phyloP scores from a whole-genome alignment of 176 grass and related monocot genomes.

The Rhipidocladum racemiflorum region DNA sequence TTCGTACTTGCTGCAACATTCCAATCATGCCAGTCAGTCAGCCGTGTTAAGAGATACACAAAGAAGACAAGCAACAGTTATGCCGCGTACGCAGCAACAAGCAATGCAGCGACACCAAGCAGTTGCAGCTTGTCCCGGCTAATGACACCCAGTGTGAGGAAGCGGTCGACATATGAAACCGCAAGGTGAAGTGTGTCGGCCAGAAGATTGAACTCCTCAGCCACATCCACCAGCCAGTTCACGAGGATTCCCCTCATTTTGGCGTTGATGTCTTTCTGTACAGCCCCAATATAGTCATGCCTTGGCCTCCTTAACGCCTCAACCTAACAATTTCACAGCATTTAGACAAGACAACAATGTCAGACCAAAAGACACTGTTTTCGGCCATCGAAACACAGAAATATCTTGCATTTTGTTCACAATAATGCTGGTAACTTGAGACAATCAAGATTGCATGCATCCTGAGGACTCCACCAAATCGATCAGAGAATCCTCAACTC shows the following conservation, averaged over 20 bases:
- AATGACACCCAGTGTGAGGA: conserved; percentile 30
- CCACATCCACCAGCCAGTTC: conserved; percentile 58
- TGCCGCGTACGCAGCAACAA: conserved; percentile 47
- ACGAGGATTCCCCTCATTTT: conserved; percentile 53
- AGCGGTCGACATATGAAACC: conserved; percentile 48
- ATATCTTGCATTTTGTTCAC: not conserved
- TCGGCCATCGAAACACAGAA: not conserved
- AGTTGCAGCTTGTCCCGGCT: conserved; percentile 44
- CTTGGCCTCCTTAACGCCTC: conserved; percentile 39
- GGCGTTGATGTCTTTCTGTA: conserved; percentile 39
- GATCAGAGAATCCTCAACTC: not conserved
- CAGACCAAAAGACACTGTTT: not conserved
- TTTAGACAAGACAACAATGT: not conserved
- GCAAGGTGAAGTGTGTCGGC: conserved; percentile 48
- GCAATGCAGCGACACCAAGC: conserved; percentile 47
- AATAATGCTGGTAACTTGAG: not conserved
- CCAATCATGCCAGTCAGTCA: not conserved
- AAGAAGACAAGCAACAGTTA: not conserved
- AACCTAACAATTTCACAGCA: conserved; percentile 14
- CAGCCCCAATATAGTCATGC: conserved; percentile 27
- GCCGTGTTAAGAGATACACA: not conserved
- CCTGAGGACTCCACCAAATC: not conserved
- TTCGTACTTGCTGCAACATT: conserved; percentile 58
- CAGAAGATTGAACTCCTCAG: conserved; percentile 49
- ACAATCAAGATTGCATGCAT: not conserved